A percentile compares a stretch with the other conserved stretches of the same genome.
Conservation (phyloP, 257 asterid species). For the Rauvolfia tetraphylla region DNA sequence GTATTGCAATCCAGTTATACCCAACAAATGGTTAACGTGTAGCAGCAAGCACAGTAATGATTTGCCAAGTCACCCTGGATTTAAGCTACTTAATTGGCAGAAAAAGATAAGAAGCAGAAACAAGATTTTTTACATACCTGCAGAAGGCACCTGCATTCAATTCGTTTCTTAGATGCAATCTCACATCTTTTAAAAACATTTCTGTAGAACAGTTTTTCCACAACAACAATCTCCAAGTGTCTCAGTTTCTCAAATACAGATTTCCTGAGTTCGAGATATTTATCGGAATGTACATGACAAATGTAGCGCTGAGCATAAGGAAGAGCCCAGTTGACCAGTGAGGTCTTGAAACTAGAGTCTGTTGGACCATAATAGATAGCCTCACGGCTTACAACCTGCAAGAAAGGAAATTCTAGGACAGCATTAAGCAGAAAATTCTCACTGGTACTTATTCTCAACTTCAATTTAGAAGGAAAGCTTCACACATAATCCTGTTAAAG, state of each 20-base stretch:
- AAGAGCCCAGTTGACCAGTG: conserved; percentile 81
- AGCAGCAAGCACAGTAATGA: not conserved
- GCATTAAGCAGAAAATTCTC: not conserved
- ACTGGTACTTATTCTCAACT: not conserved
- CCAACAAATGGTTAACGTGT: not conserved
- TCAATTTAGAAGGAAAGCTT: not conserved
- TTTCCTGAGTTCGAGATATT: conserved; percentile 55
- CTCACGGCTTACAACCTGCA: conserved; percentile 80
- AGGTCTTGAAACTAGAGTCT: conserved; percentile 48
- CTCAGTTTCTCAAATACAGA: conserved; percentile 52
- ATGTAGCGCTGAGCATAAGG: conserved; percentile 97
- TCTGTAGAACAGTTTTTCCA: conserved; percentile 68
- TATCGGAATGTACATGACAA: conserved; percentile 41
- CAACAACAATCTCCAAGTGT: conserved; percentile 54
- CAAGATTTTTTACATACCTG: conserved; percentile 50
- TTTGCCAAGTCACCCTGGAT: not conserved
- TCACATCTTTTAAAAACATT: conserved; percentile 50
- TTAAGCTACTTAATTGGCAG: not conserved
- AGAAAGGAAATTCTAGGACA: conserved; percentile 16
- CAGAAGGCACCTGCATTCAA: conserved; percentile 65
- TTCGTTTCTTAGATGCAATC: conserved; percentile 53
- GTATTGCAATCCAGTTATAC: not conserved
- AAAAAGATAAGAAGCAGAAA: not conserved
- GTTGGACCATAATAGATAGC: conserved; percentile 59
- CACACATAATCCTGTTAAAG: not conserved